A percentile compares a stretch with the other conserved stretches of the same genome.
These are phyloP conservation scores for Phaffia australis DNA, from an alignment of 768 basidiomycete species.

Conservation along the genomic window DNA sequence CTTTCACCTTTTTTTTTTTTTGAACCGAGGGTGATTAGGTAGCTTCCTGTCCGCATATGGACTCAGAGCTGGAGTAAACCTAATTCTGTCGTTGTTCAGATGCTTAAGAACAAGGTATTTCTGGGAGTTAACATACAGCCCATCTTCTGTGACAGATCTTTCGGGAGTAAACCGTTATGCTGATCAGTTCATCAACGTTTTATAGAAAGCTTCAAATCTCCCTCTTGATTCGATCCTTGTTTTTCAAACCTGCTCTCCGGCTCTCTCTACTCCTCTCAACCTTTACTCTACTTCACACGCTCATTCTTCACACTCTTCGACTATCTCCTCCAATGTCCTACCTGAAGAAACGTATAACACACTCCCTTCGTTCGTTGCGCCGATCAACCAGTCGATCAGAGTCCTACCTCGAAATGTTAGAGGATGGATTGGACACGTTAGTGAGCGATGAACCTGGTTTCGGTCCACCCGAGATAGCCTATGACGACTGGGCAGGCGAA, in stretches of 20 bases:
- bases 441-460: conserved; percentile 7
- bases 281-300: conserved; percentile 17
- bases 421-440: conserved; percentile 21
- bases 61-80: conserved; percentile 22
- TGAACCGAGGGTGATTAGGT: background rate
- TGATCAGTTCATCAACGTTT: too few species aligned
- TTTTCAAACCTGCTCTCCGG: conserved; percentile 9
- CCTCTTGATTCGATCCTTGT: background rate
- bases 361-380: conserved; percentile 15
- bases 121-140: too few species aligned
- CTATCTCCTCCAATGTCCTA: conserved; percentile 14
- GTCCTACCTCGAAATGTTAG: conserved; percentile 17
- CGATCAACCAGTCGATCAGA: conserved; percentile 7
- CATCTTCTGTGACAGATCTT: too few species aligned
- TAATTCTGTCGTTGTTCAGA: conserved; percentile 12
- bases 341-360: background rate
- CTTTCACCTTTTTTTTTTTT: background rate
- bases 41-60: conserved; percentile 22
- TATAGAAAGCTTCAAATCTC: too few species aligned
- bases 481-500: conserved; percentile 9
- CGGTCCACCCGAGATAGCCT: conserved; percentile 17
- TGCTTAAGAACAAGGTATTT: background rate
- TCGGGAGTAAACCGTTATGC: too few species aligned
- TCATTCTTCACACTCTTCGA: conserved; percentile 15
- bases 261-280: conserved; percentile 23